Percentiles rank a stretch among this genome's conserved stretches.
Conservation (phyloP, 2,329 filamentous ascomycete genomes). For the Aspergillus chevalieri region DNA sequence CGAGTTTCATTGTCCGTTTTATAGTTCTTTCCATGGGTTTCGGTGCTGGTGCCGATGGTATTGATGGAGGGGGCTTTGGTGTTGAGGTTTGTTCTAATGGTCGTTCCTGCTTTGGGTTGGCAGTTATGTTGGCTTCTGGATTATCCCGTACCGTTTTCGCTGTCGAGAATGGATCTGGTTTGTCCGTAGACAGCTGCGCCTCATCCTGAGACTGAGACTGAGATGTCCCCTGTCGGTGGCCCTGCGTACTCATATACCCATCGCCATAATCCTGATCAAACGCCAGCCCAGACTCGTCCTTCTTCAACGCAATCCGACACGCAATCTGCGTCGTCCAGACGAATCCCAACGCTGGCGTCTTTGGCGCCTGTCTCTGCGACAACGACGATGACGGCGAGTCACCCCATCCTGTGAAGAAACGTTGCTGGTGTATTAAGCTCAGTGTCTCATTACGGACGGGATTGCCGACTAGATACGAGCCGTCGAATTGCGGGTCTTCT, state of each 20-base stretch:
- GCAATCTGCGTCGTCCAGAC: constrained; percentile 89
- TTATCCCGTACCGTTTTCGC: too few relatives aligned
- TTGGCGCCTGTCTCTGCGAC: constrained; percentile 41
- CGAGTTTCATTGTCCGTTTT: constrained; percentile 77
- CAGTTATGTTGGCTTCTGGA: too few relatives aligned
- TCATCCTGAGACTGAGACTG: neutral
- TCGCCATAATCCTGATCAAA: neutral
- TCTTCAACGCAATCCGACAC: constrained; percentile 73
- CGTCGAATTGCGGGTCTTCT: constrained; percentile 23
- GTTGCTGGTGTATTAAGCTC: constrained; percentile 79
- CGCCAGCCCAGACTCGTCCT: constrained; percentile 40
- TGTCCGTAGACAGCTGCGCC: neutral
- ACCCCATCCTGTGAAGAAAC: constrained; percentile 95
- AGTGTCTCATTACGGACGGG: constrained; percentile 50
- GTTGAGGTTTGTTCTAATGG: neutral
- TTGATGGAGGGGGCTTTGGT: neutral
- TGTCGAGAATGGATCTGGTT: neutral
- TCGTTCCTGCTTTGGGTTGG: neutral
- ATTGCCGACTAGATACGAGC: constrained; percentile 34
- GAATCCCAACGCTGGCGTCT: constrained; percentile 80
- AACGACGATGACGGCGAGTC: constrained; percentile 48
- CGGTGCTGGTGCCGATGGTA: neutral
- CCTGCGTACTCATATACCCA: neutral
- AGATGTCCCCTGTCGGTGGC: neutral
- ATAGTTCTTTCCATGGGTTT: constrained; percentile 26